Evolutionary conservation across 164 flowering plant species (phyloP), one percentile per base, ranked within the genome.

Genomic region (Tinospora cordifolia): DNA sequence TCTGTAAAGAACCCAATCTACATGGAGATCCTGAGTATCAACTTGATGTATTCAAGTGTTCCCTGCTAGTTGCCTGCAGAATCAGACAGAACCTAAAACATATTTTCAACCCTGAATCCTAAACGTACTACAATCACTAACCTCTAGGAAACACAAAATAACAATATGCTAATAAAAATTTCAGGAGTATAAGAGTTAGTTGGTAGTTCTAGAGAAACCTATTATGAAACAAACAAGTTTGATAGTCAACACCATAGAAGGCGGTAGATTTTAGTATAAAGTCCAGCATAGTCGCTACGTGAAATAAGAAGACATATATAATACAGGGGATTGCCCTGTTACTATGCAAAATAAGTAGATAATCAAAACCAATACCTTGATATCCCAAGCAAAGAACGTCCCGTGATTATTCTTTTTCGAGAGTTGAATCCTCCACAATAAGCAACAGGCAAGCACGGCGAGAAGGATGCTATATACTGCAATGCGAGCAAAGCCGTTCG

Each of bases 371-470:
- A 30, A 26, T 84, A 91, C 98, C 98, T 88, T 77, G 98, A 93
- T 84, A 96, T 85, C 24, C 97, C 98, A 67, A 93, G 94, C 73
- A 93, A 88, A 81, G 91, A 93, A 24, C 98, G 91, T 0, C 98
- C 98, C 6, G 96, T 86, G 60, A 96, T 93, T 79, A 97, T 90
- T 81, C 91, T 97, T 80, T 93, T 93, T 65, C 83, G 93, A 25
- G 98, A 87, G 79, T 93, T 93, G 75, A 93, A 93, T 75, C 97
- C 98, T 76, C 98, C 98, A 85, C 94, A 87, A 57, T 93, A 91
- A n/a, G 91, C 79, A 71, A 90, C 98, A 8, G 98, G 96, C 77
- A 93, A 77, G 81, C 81, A 87, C 39, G 98, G 98, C 76, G 98
- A 97, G 65, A 93, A 81, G 58, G 98, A 93, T 60, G 98, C 98